A percentile compares a stretch with the other conserved stretches of the same genome.
Evolutionary conservation across 306 rosid species (phyloP).

Genomic region (Mimosa pudica): DNA sequence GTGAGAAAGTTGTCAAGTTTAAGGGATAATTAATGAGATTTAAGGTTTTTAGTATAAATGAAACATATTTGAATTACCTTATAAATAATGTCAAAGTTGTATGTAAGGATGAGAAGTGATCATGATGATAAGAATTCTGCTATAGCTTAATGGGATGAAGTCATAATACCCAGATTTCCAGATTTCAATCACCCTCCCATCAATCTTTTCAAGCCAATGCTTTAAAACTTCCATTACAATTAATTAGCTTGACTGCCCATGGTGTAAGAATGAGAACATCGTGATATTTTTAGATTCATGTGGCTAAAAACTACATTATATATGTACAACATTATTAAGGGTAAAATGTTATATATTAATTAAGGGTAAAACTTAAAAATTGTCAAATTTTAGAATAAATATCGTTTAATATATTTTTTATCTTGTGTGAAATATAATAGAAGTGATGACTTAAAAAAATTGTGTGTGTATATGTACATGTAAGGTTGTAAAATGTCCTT

Average conservation of each 20-base stretch:
- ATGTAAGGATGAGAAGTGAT: conserved; percentile 29
- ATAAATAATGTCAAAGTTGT: neutral
- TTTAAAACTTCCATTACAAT: conserved; percentile 35
- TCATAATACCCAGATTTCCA: conserved; percentile 34
- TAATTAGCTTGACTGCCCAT: conserved; percentile 44
- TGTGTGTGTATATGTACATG: neutral
- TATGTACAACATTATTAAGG: neutral
- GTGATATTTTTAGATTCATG: conserved; percentile 41
- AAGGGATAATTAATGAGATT: no score
- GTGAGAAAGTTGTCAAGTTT: no score
- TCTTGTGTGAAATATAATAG: no score
- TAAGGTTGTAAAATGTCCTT: conserved; percentile 33
- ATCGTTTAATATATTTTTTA: no score
- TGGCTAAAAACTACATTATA: conserved; percentile 32
- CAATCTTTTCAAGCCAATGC: conserved; percentile 55
- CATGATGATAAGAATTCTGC: conserved; percentile 8
- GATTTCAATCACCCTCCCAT: conserved; percentile 39
- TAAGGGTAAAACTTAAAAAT: no score
- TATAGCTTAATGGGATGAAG: conserved; percentile 34
- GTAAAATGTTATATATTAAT: no score
- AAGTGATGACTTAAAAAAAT: no score
- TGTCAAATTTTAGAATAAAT: no score
- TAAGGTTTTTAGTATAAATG: no score
- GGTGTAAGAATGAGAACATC: conserved; percentile 43
- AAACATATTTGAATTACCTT: no score